Evolutionary conservation across 2,329 filamentous ascomycete species (phyloP), one percentile per base, ranked within the genome.

Genomic region (Cryoendolithus antarcticus): DNA sequence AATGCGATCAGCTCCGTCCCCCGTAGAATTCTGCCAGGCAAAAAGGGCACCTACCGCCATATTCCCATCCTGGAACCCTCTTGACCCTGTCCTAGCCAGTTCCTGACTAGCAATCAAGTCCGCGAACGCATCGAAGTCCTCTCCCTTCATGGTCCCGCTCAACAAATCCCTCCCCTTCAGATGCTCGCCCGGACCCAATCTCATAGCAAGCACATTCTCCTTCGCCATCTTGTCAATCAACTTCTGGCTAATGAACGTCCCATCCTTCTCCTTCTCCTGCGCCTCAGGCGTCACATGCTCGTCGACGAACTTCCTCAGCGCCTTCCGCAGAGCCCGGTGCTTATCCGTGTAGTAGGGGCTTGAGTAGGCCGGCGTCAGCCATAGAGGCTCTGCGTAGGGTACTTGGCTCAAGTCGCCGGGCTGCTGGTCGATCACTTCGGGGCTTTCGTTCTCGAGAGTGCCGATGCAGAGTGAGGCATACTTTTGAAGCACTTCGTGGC

Each of bases 101-200:
- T 93, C 86, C 62, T 93, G 85, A 6, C 69, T 65, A 38, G 82
- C 67, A 47, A 93, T 75, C 57, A 91, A 58, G 57, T 91, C 85
- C 59, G 91, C 84, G 62, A 93, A 84, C 61, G 86, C 88, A 59
- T 93, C 84, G 51, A 88, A 93, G 45, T 88, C 80, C 59, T 86
- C 76, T 37, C 82, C 82, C 54, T 82, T 74, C 39, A 86, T 70
- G 10, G 69, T 80, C 33, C 82, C 83, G 43, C 70, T 72, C 39
- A 89, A 62, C 30, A 93, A 62, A 10, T 71, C 67, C 28, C 80
- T 71, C 12, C 81, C 81, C 53, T 86, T 75, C 38, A 93, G 63
- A 60, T 93, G 85, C 63, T 82, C 82, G 9, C 85, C 86, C 0
- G 86, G 86, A 0, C 85, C 85, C 34, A 93, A 63, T 9, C 84